phyloP scores from a whole-genome alignment of 2,329 filamentous ascomycete species.

The Clarireedia hainanense region DNA sequence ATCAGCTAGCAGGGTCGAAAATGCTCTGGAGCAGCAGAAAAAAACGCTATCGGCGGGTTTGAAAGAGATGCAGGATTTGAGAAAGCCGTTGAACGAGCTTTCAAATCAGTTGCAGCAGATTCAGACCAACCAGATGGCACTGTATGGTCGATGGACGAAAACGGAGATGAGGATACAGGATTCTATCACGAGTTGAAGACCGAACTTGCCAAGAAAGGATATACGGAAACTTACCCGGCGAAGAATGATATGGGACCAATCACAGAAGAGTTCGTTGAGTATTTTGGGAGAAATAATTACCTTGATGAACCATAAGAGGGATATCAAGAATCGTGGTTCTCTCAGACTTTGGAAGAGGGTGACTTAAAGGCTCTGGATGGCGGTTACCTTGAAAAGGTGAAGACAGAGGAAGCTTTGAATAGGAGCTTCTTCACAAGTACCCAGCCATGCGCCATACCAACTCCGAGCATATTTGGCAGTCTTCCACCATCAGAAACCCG shows the following conservation, averaged over 20 bases:
- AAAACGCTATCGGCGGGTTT: neutral
- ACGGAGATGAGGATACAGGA: slow-evolving; percentile 37
- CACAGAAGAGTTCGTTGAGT: neutral
- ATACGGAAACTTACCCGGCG: neutral
- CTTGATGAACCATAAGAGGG: neutral
- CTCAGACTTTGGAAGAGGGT: too few relatives aligned
- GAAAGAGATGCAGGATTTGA: neutral
- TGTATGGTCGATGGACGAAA: slow-evolving; percentile 14
- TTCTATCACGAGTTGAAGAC: slow-evolving; percentile 47
- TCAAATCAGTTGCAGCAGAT: neutral
- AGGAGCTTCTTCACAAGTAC: too few relatives aligned
- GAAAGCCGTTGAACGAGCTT: neutral
- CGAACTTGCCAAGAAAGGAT: slow-evolving; percentile 45
- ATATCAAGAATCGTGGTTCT: neutral
- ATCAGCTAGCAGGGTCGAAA: slow-evolving; percentile 4
- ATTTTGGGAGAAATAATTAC: neutral
- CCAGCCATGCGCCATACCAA: too few relatives aligned
- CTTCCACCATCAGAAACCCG: too few relatives aligned
- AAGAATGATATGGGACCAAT: neutral
- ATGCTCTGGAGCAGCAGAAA: neutral
- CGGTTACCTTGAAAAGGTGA: too few relatives aligned
- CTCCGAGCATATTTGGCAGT: too few relatives aligned
- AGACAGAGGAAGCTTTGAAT: too few relatives aligned
- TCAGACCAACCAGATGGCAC: slow-evolving; percentile 9
- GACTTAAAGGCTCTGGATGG: too few relatives aligned